Percentiles rank a stretch among this genome's conserved stretches.
These are phyloP conservation scores for Vitis amurensis DNA, from an alignment of 164 flowering plant species.

Conservation along the genomic window DNA sequence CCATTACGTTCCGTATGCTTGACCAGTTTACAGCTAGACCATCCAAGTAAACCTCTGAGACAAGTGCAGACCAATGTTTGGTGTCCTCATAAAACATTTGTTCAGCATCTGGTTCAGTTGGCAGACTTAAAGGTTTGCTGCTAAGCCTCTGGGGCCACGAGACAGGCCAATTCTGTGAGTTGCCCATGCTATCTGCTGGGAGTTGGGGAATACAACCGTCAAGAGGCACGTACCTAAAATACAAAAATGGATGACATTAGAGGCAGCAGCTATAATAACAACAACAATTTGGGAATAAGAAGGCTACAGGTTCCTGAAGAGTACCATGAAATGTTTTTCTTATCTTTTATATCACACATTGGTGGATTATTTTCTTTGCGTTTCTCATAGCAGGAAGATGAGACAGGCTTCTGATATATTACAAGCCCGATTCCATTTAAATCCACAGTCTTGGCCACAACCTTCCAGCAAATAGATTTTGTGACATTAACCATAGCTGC, in stretches of 20 bases:
- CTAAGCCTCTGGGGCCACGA: slow-evolving; percentile 86
- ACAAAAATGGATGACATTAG: neutral
- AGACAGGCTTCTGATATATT: slow-evolving; percentile 83
- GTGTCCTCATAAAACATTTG: slow-evolving; percentile 55
- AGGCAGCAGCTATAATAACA: neutral
- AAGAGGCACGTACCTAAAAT: slow-evolving; percentile 74
- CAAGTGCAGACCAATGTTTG: slow-evolving; percentile 61
- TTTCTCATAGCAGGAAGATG: slow-evolving; percentile 67
- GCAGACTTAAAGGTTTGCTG: slow-evolving; percentile 59
- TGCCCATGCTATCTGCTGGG: slow-evolving; percentile 27
- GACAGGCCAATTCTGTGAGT: slow-evolving; percentile 55
- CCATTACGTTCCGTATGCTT: slow-evolving; percentile 83
- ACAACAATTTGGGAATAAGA: neutral
- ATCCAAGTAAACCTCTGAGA: slow-evolving; percentile 63
- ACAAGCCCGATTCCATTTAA: slow-evolving; percentile 72
- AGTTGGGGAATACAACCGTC: slow-evolving; percentile 60
- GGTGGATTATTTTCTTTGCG: slow-evolving; percentile 60
- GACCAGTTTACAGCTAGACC: slow-evolving; percentile 73
- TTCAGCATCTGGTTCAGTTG: slow-evolving; percentile 39
- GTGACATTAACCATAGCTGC: slow-evolving; percentile 89
- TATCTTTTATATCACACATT: slow-evolving; percentile 51
- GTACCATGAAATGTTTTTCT: slow-evolving; percentile 65
- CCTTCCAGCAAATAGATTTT: slow-evolving; percentile 84
- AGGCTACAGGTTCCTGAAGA: neutral
- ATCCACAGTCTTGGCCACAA: slow-evolving; percentile 53